Conservation (phyloP, 2,329 filamentous ascomycete genomes). For the Colletotrichum lini region DNA sequence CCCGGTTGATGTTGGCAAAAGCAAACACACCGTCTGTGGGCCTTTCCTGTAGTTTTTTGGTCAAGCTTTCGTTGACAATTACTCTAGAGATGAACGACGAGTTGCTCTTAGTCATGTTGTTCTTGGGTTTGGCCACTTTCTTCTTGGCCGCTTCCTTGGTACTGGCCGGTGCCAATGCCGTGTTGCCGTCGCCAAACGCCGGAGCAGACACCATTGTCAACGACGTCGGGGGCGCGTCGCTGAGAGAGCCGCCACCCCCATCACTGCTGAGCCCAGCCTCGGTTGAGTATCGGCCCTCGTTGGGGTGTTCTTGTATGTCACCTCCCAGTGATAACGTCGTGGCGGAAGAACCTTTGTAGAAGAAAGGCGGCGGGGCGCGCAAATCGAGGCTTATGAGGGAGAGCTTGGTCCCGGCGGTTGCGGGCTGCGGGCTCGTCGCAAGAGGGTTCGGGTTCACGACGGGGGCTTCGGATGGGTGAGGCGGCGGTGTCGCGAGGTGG, state of each 20-base stretch:
- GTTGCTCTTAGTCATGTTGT: slow-evolving; percentile 98
- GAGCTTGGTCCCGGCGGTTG: slow-evolving; percentile 86
- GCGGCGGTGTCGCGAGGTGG: slow-evolving; percentile 92
- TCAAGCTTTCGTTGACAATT: slow-evolving; percentile 86
- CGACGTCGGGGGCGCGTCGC: slow-evolving; percentile 61
- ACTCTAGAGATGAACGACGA: slow-evolving; percentile 98
- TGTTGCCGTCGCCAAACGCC: slow-evolving; percentile 89
- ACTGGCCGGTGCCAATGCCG: slow-evolving; percentile 74
- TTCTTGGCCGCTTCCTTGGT: slow-evolving; percentile 84
- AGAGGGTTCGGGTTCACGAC: slow-evolving; percentile 91
- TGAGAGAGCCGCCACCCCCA: slow-evolving; percentile 68
- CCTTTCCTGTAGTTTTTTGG: slow-evolving; percentile 85
- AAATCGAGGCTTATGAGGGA: slow-evolving; percentile 82
- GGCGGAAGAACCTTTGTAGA: slow-evolving; percentile 69
- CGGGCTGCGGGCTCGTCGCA: slow-evolving; percentile 86
- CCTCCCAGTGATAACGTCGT: slow-evolving; percentile 62
- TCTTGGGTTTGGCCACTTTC: slow-evolving; percentile 85
- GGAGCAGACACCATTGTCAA: slow-evolving; percentile 66
- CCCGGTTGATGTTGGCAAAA: slow-evolving; percentile 95
- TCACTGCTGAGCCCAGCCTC: slow-evolving; percentile 73
- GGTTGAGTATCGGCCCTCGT: slow-evolving; percentile 71
- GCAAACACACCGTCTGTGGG: slow-evolving; percentile 85
- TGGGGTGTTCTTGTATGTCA: slow-evolving; percentile 74
- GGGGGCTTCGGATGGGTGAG: slow-evolving; percentile 94
- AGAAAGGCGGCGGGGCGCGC: slow-evolving; percentile 66